phyloP scores from a whole-genome alignment of 1,284 basidiomycete species.

The Cerioporus squamosus region DNA sequence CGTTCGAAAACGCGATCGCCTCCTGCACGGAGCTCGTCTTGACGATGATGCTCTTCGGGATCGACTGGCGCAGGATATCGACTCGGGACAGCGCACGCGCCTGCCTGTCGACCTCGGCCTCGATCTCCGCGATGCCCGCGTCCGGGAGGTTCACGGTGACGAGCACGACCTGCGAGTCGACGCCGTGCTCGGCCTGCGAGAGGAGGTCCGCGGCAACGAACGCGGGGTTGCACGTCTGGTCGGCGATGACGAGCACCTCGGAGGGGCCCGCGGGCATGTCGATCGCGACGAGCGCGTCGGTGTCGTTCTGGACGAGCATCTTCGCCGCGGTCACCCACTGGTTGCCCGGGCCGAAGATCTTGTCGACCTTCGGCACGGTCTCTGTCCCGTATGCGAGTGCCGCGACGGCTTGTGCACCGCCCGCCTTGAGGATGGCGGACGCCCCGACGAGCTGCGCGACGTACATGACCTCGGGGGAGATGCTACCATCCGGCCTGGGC shows the following conservation, averaged over 20 bases:
- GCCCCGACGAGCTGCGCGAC: conserved; percentile 90
- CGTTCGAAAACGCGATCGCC: conserved; percentile 91
- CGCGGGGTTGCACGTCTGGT: conserved; percentile 82
- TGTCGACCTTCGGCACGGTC: conserved; percentile 98
- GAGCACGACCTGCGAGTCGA: conserved; percentile 97
- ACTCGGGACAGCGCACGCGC: conserved; percentile 88
- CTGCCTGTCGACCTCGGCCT: conserved; percentile 87
- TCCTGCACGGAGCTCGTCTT: conserved; percentile 70
- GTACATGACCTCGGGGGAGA: conserved; percentile 96
- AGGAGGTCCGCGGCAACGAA: conserved; percentile 97
- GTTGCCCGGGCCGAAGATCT: conserved; percentile 98
- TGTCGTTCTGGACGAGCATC: conserved; percentile 99
- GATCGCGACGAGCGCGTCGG: conserved; percentile 95
- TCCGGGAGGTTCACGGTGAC: conserved; percentile 77
- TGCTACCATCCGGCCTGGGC: conserved; percentile 86
- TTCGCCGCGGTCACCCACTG: conserved; percentile 99
- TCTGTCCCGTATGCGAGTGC: conserved; percentile 97
- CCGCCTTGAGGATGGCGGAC: conserved; percentile 88
- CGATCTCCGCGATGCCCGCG: conserved; percentile 73
- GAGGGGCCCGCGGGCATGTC: conserved; percentile 99
- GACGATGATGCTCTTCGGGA: conserved; percentile 92
- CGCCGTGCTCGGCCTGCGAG: conserved; percentile 97
- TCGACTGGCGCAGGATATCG: conserved; percentile 89
- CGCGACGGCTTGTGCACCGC: conserved; percentile 97
- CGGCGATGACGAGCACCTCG: conserved; percentile 95